Evolutionary conservation across 2,329 filamentous ascomycete genomes (phyloP).

Genomic region (Colletotrichum incanum): DNA sequence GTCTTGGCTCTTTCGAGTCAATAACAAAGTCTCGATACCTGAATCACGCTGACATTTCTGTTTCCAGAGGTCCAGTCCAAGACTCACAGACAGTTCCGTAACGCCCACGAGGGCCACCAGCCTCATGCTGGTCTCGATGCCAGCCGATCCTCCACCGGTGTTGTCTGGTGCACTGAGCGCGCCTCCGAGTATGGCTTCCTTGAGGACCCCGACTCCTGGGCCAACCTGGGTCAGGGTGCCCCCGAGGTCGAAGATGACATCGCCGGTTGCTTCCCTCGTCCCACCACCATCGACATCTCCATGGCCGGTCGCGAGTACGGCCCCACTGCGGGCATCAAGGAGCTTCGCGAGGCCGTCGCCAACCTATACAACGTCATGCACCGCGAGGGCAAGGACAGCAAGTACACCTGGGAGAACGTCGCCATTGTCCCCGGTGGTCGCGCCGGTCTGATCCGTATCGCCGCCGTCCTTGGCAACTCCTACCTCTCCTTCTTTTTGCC

Average conservation of each 20-base stretch:
- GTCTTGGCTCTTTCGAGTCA: constrained; percentile 30
- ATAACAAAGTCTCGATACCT: neutral
- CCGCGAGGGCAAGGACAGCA: constrained; percentile 85
- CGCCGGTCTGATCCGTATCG: constrained; percentile 94
- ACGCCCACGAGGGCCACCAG: constrained; percentile 90
- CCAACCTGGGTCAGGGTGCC: constrained; percentile 94
- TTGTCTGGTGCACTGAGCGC: constrained; percentile 93
- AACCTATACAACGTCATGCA: constrained; percentile 95
- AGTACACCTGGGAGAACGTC: constrained; percentile 98
- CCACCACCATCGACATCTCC: constrained; percentile 82
- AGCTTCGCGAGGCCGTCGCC: constrained; percentile 89
- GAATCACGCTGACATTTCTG: constrained; percentile 39
- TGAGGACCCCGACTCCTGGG: constrained; percentile 87
- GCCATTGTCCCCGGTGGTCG: constrained; percentile 95
- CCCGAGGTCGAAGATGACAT: constrained; percentile 96
- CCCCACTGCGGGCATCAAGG: constrained; percentile 94
- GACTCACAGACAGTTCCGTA: constrained; percentile 90
- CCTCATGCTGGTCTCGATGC: constrained; percentile 93
- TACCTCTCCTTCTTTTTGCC: constrained; percentile 96
- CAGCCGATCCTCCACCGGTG: constrained; percentile 89
- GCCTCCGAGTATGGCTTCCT: constrained; percentile 90
- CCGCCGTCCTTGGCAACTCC: constrained; percentile 91
- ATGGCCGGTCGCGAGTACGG: constrained; percentile 90
- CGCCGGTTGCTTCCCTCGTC: constrained; percentile 87
- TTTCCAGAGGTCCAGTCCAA: constrained; percentile 84